Evolutionary conservation across 1,284 basidiomycete genomes (phyloP).

Genomic region (Rhodotorula sp.): DNA sequence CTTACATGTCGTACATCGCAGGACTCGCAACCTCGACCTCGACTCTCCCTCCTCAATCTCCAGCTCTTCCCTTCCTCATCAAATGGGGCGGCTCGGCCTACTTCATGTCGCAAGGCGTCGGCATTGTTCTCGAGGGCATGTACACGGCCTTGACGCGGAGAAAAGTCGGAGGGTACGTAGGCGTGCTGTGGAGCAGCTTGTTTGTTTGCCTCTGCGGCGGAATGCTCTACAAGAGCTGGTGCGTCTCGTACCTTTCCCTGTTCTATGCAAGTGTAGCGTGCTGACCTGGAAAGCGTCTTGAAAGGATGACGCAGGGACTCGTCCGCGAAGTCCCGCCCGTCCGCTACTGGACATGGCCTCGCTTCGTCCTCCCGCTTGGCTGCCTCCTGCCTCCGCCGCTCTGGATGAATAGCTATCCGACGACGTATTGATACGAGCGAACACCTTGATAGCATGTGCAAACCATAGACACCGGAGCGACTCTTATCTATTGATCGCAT

Average conservation of each 20-base stretch:
- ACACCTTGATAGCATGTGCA: background rate
- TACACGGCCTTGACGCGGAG: conserved; percentile 22
- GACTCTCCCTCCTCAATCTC: background rate
- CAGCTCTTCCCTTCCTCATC: conserved; percentile 8
- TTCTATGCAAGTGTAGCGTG: background rate
- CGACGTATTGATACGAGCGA: background rate
- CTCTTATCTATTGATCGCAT: too few relatives aligned
- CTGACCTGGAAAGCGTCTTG: background rate
- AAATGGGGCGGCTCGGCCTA: conserved; percentile 33
- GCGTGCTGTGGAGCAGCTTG: conserved; percentile 27
- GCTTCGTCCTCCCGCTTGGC: conserved; percentile 20
- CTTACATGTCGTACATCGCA: background rate
- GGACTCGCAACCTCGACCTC: conserved; percentile 22
- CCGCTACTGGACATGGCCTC: conserved; percentile 23
- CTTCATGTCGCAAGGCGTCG: conserved; percentile 40
- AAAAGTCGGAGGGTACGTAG: conserved; percentile 25
- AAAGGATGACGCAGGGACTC: conserved; percentile 24
- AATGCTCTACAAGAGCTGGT: conserved; percentile 14
- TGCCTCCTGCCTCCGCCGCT: conserved; percentile 27
- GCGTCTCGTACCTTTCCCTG: background rate
- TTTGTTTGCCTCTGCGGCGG: conserved; percentile 3
- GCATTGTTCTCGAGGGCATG: conserved; percentile 30
- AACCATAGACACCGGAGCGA: background rate
- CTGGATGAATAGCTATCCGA: conserved; percentile 15
- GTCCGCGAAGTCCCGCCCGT: conserved; percentile 28